Base-by-base conservation (phyloP, 345 rosid species). In the Hypericum perforatum region DNA sequence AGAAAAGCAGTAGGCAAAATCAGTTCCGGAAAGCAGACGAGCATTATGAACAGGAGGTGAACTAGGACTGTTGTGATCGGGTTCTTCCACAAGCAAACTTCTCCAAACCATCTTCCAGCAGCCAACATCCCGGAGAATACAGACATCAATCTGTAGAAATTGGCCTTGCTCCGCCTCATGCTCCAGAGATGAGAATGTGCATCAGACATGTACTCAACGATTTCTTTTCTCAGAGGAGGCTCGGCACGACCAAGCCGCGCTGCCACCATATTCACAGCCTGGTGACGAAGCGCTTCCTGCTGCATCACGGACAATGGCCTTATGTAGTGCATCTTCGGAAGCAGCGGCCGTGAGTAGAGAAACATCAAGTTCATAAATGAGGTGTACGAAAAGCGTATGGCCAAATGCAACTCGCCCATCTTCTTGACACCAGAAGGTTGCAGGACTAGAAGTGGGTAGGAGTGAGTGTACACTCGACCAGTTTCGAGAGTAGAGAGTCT, bases 161-260 rank as follows among this genome's bases (percentile, higher is more conserved):
- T 66, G 39, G 70, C 70, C 49, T 66, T 66, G 57, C 70, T 66
- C 41, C 70, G 65, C 65, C 70, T 54, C 70, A 66, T 66, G 60
- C 70, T 66, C 70, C 70, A 66, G 37, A 66, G 61, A 55, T 66
- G 70, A 9, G 65, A 60, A 41, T 60, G 46, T 11, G 60, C 61
- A 66, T 66, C 70, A 22, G 70, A 60, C 61, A 66, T 60, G 60
- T 54, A 66, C 29, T 66, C 70, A 8, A 66, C 50, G 0, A 66
- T 47, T 60, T 66, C 70, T 60, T 55, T 66, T 44, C 70, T 37
- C 7, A 66, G 65, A 54, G 70, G 57, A 37, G 70, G 70, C 45
- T 66, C 70, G 8, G 70, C 57, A 7, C 70, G 51, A 55, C 65
- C 46, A 43, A 66, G 70, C 60, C 70, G 42, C 43, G 70, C 65